These are phyloP conservation scores for Fusarium sp. DNA, from an alignment of 2,329 filamentous ascomycete genomes.

Conservation along the genomic window DNA sequence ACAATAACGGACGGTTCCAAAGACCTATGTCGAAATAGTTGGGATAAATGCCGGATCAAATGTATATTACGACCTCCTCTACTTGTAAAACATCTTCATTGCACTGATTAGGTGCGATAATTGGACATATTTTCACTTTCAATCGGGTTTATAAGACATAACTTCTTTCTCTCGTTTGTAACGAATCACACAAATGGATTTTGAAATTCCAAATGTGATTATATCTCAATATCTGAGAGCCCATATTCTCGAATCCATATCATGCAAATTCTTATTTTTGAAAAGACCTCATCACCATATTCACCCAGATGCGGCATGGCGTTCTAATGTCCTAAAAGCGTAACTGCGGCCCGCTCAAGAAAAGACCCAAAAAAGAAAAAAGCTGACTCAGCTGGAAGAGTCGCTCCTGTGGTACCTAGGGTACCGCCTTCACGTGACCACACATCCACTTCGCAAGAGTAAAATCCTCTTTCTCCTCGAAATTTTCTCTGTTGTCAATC, in stretches of 20 bases:
- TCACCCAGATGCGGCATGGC: background rate
- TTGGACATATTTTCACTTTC: background rate
- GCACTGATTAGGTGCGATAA: slow-evolving; percentile 5
- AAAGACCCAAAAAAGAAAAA: background rate
- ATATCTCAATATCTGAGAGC: background rate
- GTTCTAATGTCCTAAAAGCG: slow-evolving; percentile 2
- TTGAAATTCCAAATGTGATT: background rate
- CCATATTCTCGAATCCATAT: background rate
- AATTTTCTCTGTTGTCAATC: slow-evolving; percentile 35
- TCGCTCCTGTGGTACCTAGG: slow-evolving; percentile 4
- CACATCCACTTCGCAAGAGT: slow-evolving; percentile 24
- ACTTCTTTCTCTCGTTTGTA: background rate
- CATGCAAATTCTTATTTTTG: slow-evolving; percentile 3
- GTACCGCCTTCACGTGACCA: slow-evolving; percentile 50
- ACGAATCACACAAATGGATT: background rate
- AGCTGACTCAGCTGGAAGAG: slow-evolving; percentile 1
- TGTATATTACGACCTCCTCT: slow-evolving; percentile 41
- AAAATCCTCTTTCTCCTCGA: slow-evolving; percentile 43
- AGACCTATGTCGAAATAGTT: slow-evolving; percentile 50
- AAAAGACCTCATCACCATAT: background rate
- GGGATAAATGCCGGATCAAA: slow-evolving; percentile 18
- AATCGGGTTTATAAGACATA: background rate
- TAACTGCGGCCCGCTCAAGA: slow-evolving; percentile 11
- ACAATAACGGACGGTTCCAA: slow-evolving; percentile 59
- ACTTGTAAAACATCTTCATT: slow-evolving; percentile 30